Evolutionary conservation across 768 basidiomycete genomes (phyloP).

Genomic region (Boletus rufocinnamomeus): DNA sequence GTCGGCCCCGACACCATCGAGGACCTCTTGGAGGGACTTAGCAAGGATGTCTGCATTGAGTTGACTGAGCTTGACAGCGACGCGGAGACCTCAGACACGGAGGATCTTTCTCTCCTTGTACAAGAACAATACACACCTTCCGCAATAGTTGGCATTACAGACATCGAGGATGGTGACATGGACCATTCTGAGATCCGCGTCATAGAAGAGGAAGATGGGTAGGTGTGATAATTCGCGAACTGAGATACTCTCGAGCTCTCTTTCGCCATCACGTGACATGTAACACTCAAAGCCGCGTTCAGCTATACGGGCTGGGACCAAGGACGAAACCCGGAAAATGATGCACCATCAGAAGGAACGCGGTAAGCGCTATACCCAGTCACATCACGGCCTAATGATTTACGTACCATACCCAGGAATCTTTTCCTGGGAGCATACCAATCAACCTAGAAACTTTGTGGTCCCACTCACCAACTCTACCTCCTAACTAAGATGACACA

Average conservation of each 20-base stretch:
- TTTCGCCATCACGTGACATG: neutral
- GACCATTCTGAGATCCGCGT: slow-evolving; percentile 42
- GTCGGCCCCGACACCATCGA: slow-evolving; percentile 64
- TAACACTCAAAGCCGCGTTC: slow-evolving; percentile 16
- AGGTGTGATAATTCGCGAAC: slow-evolving; percentile 2
- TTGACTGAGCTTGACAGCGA: slow-evolving; percentile 32
- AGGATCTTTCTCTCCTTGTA: slow-evolving; percentile 25
- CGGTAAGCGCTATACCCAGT: slow-evolving; percentile 61
- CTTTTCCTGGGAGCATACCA: neutral
- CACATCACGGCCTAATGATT: no score
- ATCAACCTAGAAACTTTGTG: neutral
- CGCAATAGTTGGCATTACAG: slow-evolving; percentile 6
- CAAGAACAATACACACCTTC: slow-evolving; percentile 14
- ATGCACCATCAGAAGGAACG: slow-evolving; percentile 68
- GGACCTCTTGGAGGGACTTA: slow-evolving; percentile 58
- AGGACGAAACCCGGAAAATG: slow-evolving; percentile 64
- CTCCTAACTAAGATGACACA: no score
- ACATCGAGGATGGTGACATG: slow-evolving; percentile 31
- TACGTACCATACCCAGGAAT: no score
- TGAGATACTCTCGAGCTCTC: neutral
- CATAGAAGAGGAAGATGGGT: slow-evolving; percentile 46
- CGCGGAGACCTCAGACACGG: slow-evolving; percentile 29
- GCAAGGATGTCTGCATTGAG: slow-evolving; percentile 30
- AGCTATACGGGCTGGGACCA: slow-evolving; percentile 55
- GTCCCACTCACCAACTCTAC: neutral